These are phyloP conservation scores for Suillus subalutaceus DNA, from an alignment of 768 basidiomycete genomes.

Conservation along the genomic window DNA sequence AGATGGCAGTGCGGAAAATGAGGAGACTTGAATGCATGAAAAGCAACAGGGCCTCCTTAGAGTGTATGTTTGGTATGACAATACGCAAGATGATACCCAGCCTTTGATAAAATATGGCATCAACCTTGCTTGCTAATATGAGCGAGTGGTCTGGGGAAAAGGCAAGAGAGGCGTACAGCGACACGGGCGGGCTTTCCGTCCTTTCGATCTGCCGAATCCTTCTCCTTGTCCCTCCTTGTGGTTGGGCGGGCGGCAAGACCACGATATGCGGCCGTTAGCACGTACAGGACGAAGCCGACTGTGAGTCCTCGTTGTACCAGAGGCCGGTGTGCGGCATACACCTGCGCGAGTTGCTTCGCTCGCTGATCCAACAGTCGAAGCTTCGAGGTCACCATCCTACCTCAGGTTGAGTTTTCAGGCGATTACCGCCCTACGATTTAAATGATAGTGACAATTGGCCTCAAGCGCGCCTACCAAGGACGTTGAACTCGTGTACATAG, in stretches of 20 bases:
- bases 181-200: conserved; percentile 58
- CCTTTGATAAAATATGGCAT: conserved; percentile 86
- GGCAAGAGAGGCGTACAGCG: conserved; percentile 52
- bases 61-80: conserved; percentile 82
- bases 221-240: conserved; percentile 22
- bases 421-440: neutral
- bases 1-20: conserved; percentile 87
- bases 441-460: neutral
- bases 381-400: conserved; percentile 34
- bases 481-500: neutral
- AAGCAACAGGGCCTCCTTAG: conserved; percentile 87
- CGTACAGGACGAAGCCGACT: conserved; percentile 69
- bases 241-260: conserved; percentile 52
- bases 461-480: neutral
- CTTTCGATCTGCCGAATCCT: conserved; percentile 25
- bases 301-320: conserved; percentile 74
- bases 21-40: conserved; percentile 88
- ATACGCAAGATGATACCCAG: conserved; percentile 79
- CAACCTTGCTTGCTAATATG: conserved; percentile 57
- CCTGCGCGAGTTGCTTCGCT: conserved; percentile 45
- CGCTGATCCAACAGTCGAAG: conserved; percentile 37
- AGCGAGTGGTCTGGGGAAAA: neutral
- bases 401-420: neutral
- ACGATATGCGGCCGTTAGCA: conserved; percentile 63
- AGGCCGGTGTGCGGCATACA: conserved; percentile 70